Conservation (phyloP, 2,329 filamentous ascomycete genomes). For the Botrytis pseudocinerea region DNA sequence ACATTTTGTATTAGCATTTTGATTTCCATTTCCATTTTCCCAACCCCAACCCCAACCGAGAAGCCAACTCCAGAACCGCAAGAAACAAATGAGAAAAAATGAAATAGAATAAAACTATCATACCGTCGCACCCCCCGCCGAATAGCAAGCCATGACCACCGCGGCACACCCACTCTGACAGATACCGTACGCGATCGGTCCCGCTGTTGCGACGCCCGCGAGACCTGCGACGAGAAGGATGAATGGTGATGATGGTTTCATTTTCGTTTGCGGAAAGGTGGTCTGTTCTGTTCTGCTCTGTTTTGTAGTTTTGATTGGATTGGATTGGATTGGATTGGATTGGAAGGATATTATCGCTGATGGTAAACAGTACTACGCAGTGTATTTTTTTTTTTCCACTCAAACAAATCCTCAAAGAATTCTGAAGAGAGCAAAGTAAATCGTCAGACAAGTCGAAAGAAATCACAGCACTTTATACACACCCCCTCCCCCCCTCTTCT, state of each 20-base stretch:
- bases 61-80: too few relatives aligned
- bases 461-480: background rate
- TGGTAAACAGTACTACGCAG: too few relatives aligned
- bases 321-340: background rate
- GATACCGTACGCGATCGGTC: background rate
- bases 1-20: background rate
- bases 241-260: background rate
- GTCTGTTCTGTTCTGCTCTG: background rate
- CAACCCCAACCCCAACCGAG: too few relatives aligned
- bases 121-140: background rate
- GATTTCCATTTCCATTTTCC: too few relatives aligned
- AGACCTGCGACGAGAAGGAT: background rate
- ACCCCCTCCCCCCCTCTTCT: background rate
- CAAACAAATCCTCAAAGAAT: too few relatives aligned
- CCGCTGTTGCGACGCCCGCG: background rate
- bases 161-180: slow-evolving; percentile 15
- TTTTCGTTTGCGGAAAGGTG: background rate
- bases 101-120: too few relatives aligned
- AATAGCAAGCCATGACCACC: slow-evolving; percentile 18
- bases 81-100: too few relatives aligned
- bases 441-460: background rate
- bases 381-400: too few relatives aligned
- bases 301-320: background rate
- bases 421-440: too few relatives aligned
- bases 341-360: background rate